A percentile compares a stretch with the other conserved stretches of the same genome.
Conservation (phyloP, 495 filamentous ascomycete genomes). For the Halenospora varia region DNA sequence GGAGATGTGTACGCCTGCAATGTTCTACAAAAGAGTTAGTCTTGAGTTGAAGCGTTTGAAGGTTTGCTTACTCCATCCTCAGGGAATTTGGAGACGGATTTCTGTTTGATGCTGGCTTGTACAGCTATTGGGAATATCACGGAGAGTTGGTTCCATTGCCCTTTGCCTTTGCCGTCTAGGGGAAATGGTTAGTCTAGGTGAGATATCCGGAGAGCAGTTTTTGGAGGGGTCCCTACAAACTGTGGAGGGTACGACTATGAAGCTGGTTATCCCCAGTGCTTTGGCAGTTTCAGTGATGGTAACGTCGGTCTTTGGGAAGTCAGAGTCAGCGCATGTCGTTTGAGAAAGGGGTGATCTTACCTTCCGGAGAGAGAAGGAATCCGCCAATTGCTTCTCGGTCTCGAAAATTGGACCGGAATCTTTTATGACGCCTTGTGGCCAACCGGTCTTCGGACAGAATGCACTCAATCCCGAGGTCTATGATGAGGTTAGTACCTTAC, state of each 20-base stretch:
- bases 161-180: slow-evolving; percentile 33
- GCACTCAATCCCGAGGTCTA: slow-evolving; percentile 28
- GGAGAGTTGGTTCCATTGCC: slow-evolving; percentile 35
- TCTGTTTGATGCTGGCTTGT: slow-evolving; percentile 30
- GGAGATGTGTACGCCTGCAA: slow-evolving; percentile 31
- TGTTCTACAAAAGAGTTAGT: slow-evolving; percentile 22
- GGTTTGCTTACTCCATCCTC: slow-evolving; percentile 28
- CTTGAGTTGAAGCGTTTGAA: slow-evolving; percentile 21
- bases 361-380: slow-evolving; percentile 23
- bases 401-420: slow-evolving; percentile 29
- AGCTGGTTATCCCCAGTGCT: slow-evolving; percentile 28
- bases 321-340: slow-evolving; percentile 16
- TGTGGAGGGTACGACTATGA: slow-evolving; percentile 28
- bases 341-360: slow-evolving; percentile 21
- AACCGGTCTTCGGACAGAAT: slow-evolving; percentile 29
- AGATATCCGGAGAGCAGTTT: slow-evolving; percentile 3
- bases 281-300: slow-evolving; percentile 26
- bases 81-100: slow-evolving; percentile 34
- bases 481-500: slow-evolving; percentile 13
- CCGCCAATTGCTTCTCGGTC: slow-evolving; percentile 27
- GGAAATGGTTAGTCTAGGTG: slow-evolving; percentile 16
- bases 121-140: slow-evolving; percentile 31
- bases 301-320: slow-evolving; percentile 24
- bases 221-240: slow-evolving; percentile 28
- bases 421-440: slow-evolving; percentile 28